These are phyloP conservation scores for Erysiphe pulchra DNA, from an alignment of 2,329 filamentous ascomycete species.

Conservation along the genomic window DNA sequence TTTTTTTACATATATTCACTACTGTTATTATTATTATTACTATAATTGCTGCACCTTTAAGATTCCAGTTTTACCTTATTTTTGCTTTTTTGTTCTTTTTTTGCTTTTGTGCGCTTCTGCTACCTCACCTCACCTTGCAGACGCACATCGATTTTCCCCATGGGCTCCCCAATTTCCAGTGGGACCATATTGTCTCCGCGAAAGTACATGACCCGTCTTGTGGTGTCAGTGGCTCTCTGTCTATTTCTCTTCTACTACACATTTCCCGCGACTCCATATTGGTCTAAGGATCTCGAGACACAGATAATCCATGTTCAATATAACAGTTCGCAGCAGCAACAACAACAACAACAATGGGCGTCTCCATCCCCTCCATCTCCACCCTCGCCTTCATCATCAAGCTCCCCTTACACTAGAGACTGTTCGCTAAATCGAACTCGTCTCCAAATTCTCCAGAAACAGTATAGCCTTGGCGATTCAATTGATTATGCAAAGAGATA, in stretches of 20 bases:
- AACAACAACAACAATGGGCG: too few relatives aligned
- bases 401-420: constrained; percentile 7
- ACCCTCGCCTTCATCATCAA: neutral
- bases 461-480: constrained; percentile 21
- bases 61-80: too few relatives aligned
- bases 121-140: neutral
- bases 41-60: too few relatives aligned
- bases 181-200: constrained; percentile 5
- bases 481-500: constrained; percentile 32
- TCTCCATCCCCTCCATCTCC: neutral
- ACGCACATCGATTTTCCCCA: constrained; percentile 3
- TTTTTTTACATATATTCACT: too few relatives aligned
- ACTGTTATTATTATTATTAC: too few relatives aligned
- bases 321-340: constrained; percentile 1
- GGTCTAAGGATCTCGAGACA: constrained; percentile 2
- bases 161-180: constrained; percentile 6
- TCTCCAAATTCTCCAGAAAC: constrained; percentile 20
- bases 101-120: too few relatives aligned
- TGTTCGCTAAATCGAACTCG: constrained; percentile 23
- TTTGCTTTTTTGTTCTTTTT: too few relatives aligned
- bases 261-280: constrained; percentile 2
- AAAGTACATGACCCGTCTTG: constrained; percentile 6
- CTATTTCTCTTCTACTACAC: constrained; percentile 7
- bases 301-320: constrained; percentile 2
- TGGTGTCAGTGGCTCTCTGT: constrained; percentile 7